Evolutionary conservation across 2,329 filamentous ascomycete genomes (phyloP).

Genomic region (Penicillium sp.): DNA sequence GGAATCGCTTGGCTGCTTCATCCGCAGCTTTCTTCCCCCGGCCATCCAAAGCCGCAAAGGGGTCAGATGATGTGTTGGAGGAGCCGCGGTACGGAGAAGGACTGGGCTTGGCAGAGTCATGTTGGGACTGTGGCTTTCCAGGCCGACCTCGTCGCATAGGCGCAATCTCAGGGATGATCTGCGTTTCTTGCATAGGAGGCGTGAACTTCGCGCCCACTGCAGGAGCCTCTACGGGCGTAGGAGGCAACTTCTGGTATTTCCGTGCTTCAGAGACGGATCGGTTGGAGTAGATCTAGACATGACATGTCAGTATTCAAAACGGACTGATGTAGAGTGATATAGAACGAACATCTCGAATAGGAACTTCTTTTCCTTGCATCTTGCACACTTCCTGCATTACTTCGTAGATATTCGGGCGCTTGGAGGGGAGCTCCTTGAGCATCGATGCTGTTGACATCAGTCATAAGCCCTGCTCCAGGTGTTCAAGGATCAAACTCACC

Average conservation of each 20-base stretch:
- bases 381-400: constrained; percentile 81
- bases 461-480: not conserved
- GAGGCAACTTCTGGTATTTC: constrained; percentile 60
- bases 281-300: constrained; percentile 66
- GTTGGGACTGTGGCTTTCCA: constrained; percentile 49
- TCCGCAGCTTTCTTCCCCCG: constrained; percentile 57
- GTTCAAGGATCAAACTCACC: constrained; percentile 54
- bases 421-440: constrained; percentile 78
- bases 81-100: constrained; percentile 68
- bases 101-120: constrained; percentile 57
- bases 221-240: constrained; percentile 57
- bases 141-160: constrained; percentile 91
- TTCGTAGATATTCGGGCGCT: constrained; percentile 90
- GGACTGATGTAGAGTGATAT: not conserved
- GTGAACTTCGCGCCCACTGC: constrained; percentile 80
- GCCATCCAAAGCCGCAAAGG: constrained; percentile 86
- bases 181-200: constrained; percentile 69
- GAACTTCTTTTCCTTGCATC: constrained; percentile 84
- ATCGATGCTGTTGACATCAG: constrained; percentile 67
- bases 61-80: constrained; percentile 59
- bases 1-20: constrained; percentile 82
- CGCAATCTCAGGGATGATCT: constrained; percentile 80
- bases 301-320: constrained; percentile 10
- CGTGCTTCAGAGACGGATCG: constrained; percentile 65
- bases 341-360: constrained; percentile 78